A percentile compares a stretch with the other conserved stretches of the same genome.
phyloP scores from a whole-genome alignment of 1,284 basidiomycete genomes.

The Entoloma clypeatum region DNA sequence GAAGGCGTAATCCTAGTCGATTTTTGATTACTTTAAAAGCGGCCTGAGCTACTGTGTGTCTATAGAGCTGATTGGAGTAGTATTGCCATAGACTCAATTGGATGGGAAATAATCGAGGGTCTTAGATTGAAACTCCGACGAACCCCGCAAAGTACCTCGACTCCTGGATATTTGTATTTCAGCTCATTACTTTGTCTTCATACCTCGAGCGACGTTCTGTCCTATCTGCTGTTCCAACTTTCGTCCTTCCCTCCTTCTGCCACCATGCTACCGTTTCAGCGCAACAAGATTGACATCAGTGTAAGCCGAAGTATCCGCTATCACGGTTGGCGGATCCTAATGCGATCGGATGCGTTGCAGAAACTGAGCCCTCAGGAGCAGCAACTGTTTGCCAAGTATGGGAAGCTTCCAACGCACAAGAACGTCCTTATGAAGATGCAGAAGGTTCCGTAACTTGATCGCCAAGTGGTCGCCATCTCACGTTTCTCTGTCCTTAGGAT shows the following conservation, averaged over 20 bases:
- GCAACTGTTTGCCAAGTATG: slow-evolving; percentile 92
- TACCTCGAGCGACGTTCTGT: slow-evolving; percentile 19
- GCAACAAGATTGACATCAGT: slow-evolving; percentile 90
- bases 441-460: slow-evolving; percentile 55
- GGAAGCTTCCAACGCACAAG: slow-evolving; percentile 91
- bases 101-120: slow-evolving; percentile 2
- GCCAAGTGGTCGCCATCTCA: slow-evolving; percentile 10
- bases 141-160: slow-evolving; percentile 25
- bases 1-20: too few relatives aligned
- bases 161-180: slow-evolving; percentile 20
- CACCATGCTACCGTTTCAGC: slow-evolving; percentile 75
- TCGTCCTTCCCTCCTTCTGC: slow-evolving; percentile 15
- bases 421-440: slow-evolving; percentile 92
- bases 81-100: too few relatives aligned
- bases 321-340: slow-evolving; percentile 21
- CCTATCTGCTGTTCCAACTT: slow-evolving; percentile 19
- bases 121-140: slow-evolving; percentile 25
- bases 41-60: too few relatives aligned
- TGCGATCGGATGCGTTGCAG: slow-evolving; percentile 39
- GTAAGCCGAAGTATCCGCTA: slow-evolving; percentile 38
- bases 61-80: too few relatives aligned
- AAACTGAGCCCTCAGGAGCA: slow-evolving; percentile 89
- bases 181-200: slow-evolving; percentile 20
- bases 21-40: too few relatives aligned
- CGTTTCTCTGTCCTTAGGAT: slow-evolving; percentile 63